Evolutionary conservation across 2,329 filamentous ascomycete species (phyloP), one percentile per base, ranked within the genome.

Genomic region (Ophiostoma quercus): DNA sequence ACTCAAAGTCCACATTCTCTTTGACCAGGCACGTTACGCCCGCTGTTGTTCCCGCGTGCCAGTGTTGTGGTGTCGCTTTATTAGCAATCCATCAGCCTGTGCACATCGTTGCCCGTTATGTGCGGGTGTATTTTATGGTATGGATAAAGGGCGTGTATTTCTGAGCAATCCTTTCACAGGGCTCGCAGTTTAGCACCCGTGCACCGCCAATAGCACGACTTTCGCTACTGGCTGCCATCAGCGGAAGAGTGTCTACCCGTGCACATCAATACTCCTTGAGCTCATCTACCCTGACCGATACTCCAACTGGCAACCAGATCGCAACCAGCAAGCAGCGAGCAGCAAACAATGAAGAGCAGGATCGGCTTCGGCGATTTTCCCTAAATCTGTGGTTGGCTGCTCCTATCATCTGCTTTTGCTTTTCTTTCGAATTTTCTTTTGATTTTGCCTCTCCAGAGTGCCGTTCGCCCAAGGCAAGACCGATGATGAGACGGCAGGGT

Each of bases 21-120:
- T 57, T 25, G n/a, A 6, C 25, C 3, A 12, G 51, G 7, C 22
- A 57, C 22, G n/a, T 57, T 57, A 57, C n/a, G 22, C 51, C 51
- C 51, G n/a, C 22, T 57, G 51, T 22, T 57, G 51, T 57, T 62
- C 57, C 57, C 57, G 57, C 25, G 25, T 62, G 57, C 57, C 25
- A 32, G 25, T 32, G 51, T 25, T 57, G 51, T 8, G 51, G 51
- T 57, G 51, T 57, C 51, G 51, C 47, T 19, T 29, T 14, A 12
- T 41, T 41, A 41, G 39, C 39, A 34, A 3, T 8, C 11, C 16
- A 43, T 43, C 32, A 2, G n/a, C 37, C 39, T 41, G 5, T 57
- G 51, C 51, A 62, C 57, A 62, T 62, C 57, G 57, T 32, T 34
- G 57, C 57, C 57, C 57, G 25, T 8, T 62, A 11, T 62, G 57